Evolutionary conservation across 1,139 yeast species (phyloP).

Genomic region (Nakaseomyces sp.): DNA sequence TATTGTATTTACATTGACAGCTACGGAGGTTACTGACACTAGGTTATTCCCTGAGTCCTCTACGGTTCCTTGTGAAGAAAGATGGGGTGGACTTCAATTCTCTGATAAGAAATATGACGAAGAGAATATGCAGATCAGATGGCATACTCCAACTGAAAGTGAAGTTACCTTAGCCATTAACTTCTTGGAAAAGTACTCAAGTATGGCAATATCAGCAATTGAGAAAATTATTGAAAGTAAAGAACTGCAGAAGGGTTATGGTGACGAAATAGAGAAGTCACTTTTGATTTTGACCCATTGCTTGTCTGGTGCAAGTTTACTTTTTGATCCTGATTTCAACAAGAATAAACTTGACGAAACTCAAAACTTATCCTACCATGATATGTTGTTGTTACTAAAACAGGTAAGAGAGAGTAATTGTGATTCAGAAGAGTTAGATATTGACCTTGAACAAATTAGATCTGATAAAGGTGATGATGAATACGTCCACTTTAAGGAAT

Average conservation of each 20-base stretch:
- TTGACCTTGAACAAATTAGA: constrained; percentile 32
- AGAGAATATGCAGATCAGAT: constrained; percentile 49
- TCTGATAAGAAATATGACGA: constrained; percentile 36
- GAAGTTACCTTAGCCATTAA: constrained; percentile 58
- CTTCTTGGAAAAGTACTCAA: constrained; percentile 42
- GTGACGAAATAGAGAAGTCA: constrained; percentile 48
- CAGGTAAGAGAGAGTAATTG: constrained; percentile 30
- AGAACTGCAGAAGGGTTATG: constrained; percentile 13
- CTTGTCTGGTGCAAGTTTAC: constrained; percentile 63
- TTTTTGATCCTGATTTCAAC: constrained; percentile 59
- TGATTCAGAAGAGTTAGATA: constrained; percentile 30
- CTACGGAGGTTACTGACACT: constrained; percentile 48
- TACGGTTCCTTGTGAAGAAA: constrained; percentile 35
- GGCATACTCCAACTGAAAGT: constrained; percentile 61
- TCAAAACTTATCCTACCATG: constrained; percentile 20
- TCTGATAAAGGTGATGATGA: constrained; percentile 33
- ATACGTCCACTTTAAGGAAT: constrained; percentile 18
- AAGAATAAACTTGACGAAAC: constrained; percentile 20
- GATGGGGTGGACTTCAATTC: constrained; percentile 72
- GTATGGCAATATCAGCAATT: constrained; percentile 37
- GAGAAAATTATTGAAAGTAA: constrained; percentile 28
- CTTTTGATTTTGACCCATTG: constrained; percentile 52
- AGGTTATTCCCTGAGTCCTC: constrained; percentile 42
- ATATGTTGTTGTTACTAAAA: constrained; percentile 30
- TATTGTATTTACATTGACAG: constrained; percentile 54